Conservation (phyloP, 345 rosid genomes). For the Sisymbrium altissimum region DNA sequence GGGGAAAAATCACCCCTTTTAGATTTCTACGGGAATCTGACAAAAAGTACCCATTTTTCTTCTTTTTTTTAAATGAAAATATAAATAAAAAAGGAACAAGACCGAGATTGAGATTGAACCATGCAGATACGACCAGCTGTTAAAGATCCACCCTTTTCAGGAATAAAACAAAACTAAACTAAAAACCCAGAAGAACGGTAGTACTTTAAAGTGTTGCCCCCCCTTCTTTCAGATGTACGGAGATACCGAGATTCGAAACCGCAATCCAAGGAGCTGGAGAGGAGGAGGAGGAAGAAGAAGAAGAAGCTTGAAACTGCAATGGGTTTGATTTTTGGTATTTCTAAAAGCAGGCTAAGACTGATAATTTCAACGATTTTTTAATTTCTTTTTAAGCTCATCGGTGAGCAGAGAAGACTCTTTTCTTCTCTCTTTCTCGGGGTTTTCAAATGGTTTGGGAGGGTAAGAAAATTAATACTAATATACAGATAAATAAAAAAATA, state of each 20-base stretch:
- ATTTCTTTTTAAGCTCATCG: conserved; percentile 53
- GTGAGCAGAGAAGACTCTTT: conserved; percentile 39
- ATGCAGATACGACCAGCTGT: conserved; percentile 39
- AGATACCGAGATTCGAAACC: conserved; percentile 26
- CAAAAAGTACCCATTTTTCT: conserved; percentile 50
- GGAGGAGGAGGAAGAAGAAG: not conserved
- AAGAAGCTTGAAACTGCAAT: conserved; percentile 14
- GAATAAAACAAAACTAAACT: not conserved
- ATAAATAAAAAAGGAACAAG: conserved; percentile 33
- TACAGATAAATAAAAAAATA: not conserved
- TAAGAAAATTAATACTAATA: conserved; percentile 3
- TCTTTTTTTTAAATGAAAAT: not conserved
- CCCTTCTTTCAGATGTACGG: conserved; percentile 17
- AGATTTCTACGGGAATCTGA: conserved; percentile 60
- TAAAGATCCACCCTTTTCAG: conserved; percentile 20
- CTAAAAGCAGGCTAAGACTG: conserved; percentile 44
- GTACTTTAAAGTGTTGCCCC: too few relatives aligned
- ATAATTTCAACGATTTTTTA: conserved; percentile 22
- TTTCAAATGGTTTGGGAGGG: conserved; percentile 90
- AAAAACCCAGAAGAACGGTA: conserved; percentile 8
- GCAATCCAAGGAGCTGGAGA: conserved; percentile 5
- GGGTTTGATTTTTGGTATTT: conserved; percentile 51
- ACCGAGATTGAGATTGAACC: conserved; percentile 44
- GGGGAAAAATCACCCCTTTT: conserved; percentile 37
- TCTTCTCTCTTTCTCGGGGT: conserved; percentile 72